Evolutionary conservation across 495 filamentous ascomycete genomes (phyloP).

Genomic region (Neurospora hispaniola): DNA sequence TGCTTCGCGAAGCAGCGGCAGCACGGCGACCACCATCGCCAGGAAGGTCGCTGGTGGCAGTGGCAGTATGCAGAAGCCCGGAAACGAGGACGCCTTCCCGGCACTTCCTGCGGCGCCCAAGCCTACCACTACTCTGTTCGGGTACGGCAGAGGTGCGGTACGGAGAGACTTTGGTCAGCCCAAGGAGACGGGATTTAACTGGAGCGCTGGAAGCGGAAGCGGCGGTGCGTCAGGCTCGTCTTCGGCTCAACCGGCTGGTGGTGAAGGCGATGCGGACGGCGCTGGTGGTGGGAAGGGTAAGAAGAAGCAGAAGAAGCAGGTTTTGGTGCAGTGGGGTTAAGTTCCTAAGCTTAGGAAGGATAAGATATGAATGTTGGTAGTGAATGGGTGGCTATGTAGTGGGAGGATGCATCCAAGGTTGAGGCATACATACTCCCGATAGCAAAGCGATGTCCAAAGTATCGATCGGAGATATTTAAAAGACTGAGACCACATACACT

Average conservation of each 20-base stretch:
- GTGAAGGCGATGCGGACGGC: constrained; percentile 15
- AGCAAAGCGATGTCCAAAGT: no score
- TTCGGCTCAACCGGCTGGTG: not conserved
- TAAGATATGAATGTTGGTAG: no score
- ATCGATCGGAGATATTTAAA: no score
- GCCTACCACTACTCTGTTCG: constrained; percentile 69
- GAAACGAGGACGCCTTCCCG: constrained; percentile 58
- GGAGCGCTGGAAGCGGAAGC: constrained; percentile 15
- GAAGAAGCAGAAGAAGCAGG: constrained; percentile 77
- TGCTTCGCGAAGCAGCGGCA: constrained; percentile 3
- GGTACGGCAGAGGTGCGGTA: constrained; percentile 61
- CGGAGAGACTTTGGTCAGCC: constrained; percentile 48
- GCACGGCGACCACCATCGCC: constrained; percentile 12
- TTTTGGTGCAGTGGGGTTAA: constrained; percentile 49
- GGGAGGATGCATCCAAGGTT: not conserved
- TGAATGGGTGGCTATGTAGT: not conserved
- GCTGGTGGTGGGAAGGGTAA: constrained; percentile 39
- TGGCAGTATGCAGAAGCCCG: constrained; percentile 6
- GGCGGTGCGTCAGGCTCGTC: constrained; percentile 7
- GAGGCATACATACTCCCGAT: not conserved
- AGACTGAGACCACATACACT: not conserved
- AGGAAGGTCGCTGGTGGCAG: not conserved
- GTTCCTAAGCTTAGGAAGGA: no score
- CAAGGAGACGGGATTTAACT: constrained; percentile 30
- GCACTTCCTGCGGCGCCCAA: constrained; percentile 70